Conservation (phyloP, 371 early-diverging fungal genomes). For the Encephalitozoon romaleae region DNA sequence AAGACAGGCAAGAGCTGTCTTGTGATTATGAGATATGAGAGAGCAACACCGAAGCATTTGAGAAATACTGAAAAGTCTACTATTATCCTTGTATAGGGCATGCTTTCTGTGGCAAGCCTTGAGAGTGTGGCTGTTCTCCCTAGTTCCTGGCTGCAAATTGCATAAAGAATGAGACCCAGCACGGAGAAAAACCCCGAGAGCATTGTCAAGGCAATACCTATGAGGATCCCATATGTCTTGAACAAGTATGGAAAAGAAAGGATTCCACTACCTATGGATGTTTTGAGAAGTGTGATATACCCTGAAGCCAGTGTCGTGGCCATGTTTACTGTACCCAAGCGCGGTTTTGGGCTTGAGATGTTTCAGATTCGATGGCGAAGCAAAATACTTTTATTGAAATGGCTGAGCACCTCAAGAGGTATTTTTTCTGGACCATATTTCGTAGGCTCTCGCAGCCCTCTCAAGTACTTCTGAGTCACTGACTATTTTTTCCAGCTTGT, state of each 20-base stretch:
- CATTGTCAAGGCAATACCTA: conserved; percentile 37
- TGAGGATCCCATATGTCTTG: conserved; percentile 50
- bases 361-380: not conserved
- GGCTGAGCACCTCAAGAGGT: not conserved
- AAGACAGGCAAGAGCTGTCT: conserved; percentile 74
- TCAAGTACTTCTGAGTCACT: not conserved
- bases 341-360: not conserved
- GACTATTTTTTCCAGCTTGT: conserved; percentile 5
- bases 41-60: conserved; percentile 97
- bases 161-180: conserved; percentile 48
- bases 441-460: not conserved
- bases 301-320: conserved; percentile 38
- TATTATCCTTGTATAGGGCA: conserved; percentile 73
- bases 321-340: not conserved
- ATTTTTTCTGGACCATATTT: conserved; percentile 34
- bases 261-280: conserved; percentile 60
- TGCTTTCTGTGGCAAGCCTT: conserved; percentile 73
- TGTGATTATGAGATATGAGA: conserved; percentile 90
- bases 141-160: conserved; percentile 39
- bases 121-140: conserved; percentile 49
- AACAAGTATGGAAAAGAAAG: conserved; percentile 56
- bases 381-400: not conserved
- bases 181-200: conserved; percentile 41
- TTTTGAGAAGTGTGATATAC: conserved; percentile 58
- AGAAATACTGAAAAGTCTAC: conserved; percentile 91